phyloP scores from a whole-genome alignment of 2,329 filamentous ascomycete species.

The Calonectria naviculata region DNA sequence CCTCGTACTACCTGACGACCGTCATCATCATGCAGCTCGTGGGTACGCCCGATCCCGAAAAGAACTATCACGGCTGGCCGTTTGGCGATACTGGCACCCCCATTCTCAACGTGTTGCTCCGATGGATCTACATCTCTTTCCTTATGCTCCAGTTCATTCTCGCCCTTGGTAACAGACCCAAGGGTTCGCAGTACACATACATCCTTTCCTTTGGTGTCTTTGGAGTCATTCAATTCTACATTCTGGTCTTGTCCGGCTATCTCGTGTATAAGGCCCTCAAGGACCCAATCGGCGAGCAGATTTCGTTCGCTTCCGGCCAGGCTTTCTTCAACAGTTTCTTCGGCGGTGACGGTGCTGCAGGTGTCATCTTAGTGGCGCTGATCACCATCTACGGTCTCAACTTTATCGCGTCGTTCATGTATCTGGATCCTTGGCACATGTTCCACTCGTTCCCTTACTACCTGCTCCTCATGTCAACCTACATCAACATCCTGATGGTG shows the following conservation, averaged over 20 bases:
- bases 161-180: conserved; percentile 37
- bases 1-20: conserved; percentile 35
- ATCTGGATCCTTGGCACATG: conserved; percentile 42
- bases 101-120: conserved; percentile 35
- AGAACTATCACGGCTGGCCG: conserved; percentile 34
- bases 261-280: conserved; percentile 38
- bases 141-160: conserved; percentile 38
- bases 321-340: conserved; percentile 38
- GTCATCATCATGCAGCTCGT: conserved; percentile 39
- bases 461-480: conserved; percentile 38
- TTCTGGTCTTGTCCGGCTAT: conserved; percentile 35
- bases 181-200: conserved; percentile 38
- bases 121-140: conserved; percentile 38
- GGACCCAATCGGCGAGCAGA: conserved; percentile 34
- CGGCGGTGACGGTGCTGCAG: conserved; percentile 33
- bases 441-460: conserved; percentile 41
- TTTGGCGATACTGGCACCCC: conserved; percentile 36
- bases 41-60: conserved; percentile 31
- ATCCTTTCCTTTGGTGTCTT: conserved; percentile 38
- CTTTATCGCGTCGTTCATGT: conserved; percentile 37
- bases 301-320: conserved; percentile 30
- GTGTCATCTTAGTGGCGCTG: conserved; percentile 36
- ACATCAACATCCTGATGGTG: conserved; percentile 41
- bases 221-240: conserved; percentile 35
- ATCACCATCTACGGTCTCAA: conserved; percentile 39